Conservation (phyloP, 768 basidiomycete species). For the Tephrocybe sp. region DNA sequence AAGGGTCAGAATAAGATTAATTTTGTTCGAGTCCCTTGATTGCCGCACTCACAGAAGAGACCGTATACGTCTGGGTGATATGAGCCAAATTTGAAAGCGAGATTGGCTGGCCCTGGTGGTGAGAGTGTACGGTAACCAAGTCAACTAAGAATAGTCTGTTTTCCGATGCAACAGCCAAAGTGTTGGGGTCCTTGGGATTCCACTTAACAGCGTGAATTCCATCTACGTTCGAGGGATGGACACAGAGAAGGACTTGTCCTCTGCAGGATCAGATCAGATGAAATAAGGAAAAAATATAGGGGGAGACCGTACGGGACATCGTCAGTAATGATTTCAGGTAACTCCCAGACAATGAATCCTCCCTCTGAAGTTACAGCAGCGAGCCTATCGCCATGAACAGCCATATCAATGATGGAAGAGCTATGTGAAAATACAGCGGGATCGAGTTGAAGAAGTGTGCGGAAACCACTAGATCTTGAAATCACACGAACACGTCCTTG, state of each 20-base stretch:
- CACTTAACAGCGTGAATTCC: slow-evolving; percentile 82
- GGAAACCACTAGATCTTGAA: slow-evolving; percentile 83
- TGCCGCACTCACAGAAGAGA: slow-evolving; percentile 58
- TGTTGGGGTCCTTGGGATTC: slow-evolving; percentile 81
- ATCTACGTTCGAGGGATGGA: slow-evolving; percentile 55
- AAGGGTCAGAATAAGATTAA: background rate
- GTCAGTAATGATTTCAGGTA: slow-evolving; percentile 80
- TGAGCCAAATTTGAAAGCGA: slow-evolving; percentile 67
- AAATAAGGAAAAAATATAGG: background rate
- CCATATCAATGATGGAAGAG: slow-evolving; percentile 67
- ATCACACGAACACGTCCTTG: slow-evolving; percentile 83
- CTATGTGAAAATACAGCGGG: slow-evolving; percentile 50
- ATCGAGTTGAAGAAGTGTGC: slow-evolving; percentile 77
- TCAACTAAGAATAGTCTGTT: slow-evolving; percentile 76
- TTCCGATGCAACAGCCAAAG: slow-evolving; percentile 80
- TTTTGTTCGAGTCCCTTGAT: background rate
- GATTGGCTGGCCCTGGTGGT: slow-evolving; percentile 59
- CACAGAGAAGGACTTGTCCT: slow-evolving; percentile 65
- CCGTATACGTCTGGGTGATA: slow-evolving; percentile 64
- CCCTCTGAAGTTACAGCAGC: slow-evolving; percentile 87
- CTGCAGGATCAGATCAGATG: slow-evolving; percentile 31
- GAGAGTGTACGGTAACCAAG: slow-evolving; percentile 56
- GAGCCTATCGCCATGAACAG: slow-evolving; percentile 76
- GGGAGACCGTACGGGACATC: slow-evolving; percentile 70
- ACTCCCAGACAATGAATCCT: slow-evolving; percentile 86